These are phyloP conservation scores for Trichoderma atrobrunneum DNA, from an alignment of 2,329 filamentous ascomycete species.

Conservation along the genomic window DNA sequence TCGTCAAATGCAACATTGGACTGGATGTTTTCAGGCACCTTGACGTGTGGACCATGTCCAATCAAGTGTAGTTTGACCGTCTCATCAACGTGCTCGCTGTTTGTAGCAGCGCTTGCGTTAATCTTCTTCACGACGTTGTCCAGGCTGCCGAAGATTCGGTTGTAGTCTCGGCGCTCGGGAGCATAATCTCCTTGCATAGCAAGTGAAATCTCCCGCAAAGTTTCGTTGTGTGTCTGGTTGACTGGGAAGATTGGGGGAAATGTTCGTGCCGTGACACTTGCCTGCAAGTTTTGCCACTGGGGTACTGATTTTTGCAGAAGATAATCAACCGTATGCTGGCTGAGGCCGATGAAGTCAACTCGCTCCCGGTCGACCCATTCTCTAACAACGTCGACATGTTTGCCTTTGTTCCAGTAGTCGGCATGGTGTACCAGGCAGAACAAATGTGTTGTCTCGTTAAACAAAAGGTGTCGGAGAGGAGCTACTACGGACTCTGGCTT, in stretches of 20 bases:
- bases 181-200: conserved; percentile 14
- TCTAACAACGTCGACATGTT: conserved; percentile 5
- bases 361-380: conserved; percentile 8
- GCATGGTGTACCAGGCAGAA: conserved; percentile 12
- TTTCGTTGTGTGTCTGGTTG: conserved; percentile 1
- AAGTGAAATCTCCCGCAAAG: not conserved
- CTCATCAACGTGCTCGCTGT: not conserved
- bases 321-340: conserved; percentile 12
- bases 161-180: conserved; percentile 15
- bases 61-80: conserved; percentile 8
- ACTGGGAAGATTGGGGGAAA: conserved; percentile 11
- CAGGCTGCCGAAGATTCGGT: conserved; percentile 7
- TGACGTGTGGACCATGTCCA: conserved; percentile 3
- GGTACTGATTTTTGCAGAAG: conserved; percentile 8
- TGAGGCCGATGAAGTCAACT: conserved; percentile 14
- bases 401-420: conserved; percentile 9
- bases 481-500: conserved; percentile 8
- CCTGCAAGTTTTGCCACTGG: conserved; percentile 12
- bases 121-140: conserved; percentile 10
- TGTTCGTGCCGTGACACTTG: conserved; percentile 12
- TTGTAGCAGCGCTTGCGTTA: not conserved
- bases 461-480: conserved; percentile 2
- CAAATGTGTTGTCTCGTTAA: conserved; percentile 9
- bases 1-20: conserved; percentile 10
- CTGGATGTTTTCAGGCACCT: not conserved